Conservation (phyloP, 2,329 filamentous ascomycete genomes). For the Xylaria sp. region DNA sequence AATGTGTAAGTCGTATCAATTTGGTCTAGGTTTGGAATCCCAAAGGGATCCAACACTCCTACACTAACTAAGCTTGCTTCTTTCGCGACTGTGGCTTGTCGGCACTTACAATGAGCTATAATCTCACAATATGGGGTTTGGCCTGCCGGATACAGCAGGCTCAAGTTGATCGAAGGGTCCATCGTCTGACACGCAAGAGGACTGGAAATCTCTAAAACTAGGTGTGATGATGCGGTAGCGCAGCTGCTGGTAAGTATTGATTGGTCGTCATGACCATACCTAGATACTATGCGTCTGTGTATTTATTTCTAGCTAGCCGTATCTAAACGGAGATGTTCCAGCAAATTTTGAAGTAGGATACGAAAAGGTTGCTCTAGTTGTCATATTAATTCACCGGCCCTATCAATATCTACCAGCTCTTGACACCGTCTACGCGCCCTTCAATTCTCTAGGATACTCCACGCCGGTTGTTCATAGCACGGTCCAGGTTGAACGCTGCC, state of each 20-base stretch:
- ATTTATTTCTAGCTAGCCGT: not conserved
- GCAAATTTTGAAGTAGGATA: not conserved
- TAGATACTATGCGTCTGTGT: not conserved
- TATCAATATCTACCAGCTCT: not conserved
- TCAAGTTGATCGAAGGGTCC: not conserved
- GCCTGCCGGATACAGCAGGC: not conserved
- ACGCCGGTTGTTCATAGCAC: constrained; percentile 48
- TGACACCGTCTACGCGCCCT: not conserved
- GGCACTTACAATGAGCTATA: not conserved
- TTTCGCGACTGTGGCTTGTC: not conserved
- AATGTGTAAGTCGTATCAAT: not conserved
- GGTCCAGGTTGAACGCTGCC: constrained; percentile 79
- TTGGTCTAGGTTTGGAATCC: not conserved
- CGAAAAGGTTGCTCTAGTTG: not conserved
- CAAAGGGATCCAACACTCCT: not conserved
- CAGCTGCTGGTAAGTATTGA: no score
- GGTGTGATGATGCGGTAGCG: not conserved
- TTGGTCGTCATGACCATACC: not conserved
- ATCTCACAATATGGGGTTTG: constrained; percentile 3
- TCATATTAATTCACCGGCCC: not conserved
- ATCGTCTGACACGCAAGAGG: not conserved
- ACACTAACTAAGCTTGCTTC: not conserved
- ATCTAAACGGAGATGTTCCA: no score
- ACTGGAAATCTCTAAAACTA: not conserved
- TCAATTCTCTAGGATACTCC: not conserved